These are phyloP conservation scores for Boletus tylopilopsis DNA, from an alignment of 768 basidiomycete species.

Conservation along the genomic window DNA sequence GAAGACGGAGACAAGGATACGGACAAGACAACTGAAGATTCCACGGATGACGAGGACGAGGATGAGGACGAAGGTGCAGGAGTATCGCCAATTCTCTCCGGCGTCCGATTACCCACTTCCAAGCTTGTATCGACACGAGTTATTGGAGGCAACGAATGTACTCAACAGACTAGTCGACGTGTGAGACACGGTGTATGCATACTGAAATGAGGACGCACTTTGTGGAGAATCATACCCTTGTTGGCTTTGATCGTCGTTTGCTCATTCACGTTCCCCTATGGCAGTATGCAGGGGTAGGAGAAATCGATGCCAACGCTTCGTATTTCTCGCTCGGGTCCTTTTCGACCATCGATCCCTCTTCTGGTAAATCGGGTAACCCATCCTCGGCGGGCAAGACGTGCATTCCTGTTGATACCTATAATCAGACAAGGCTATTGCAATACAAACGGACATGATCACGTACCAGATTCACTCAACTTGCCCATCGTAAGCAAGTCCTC, in stretches of 20 bases:
- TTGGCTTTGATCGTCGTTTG: constrained; percentile 75
- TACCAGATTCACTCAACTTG: constrained; percentile 20
- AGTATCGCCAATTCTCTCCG: no score
- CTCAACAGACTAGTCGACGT: no score
- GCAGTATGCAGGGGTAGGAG: constrained; percentile 19
- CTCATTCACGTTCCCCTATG: constrained; percentile 21
- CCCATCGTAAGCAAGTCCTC: constrained; percentile 23
- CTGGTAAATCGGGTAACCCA: constrained; percentile 28
- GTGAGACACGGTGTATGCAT: no score
- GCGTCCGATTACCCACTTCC: no score
- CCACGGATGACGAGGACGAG: no score
- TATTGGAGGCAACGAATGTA: no score
- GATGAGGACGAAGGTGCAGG: no score
- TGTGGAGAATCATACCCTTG: constrained; percentile 95
- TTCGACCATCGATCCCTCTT: constrained; percentile 24
- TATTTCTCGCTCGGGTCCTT: constrained; percentile 30
- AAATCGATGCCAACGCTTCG: constrained; percentile 18
- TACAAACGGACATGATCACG: neutral
- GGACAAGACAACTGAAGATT: no score
- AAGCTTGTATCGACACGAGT: no score
- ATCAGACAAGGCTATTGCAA: neutral
- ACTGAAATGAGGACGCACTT: no score
- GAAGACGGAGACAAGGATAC: no score
- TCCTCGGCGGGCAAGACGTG: constrained; percentile 26
- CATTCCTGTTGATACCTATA: constrained; percentile 9